phyloP scores from a whole-genome alignment of 495 filamentous ascomycete genomes.

The Penicillium herquei region DNA sequence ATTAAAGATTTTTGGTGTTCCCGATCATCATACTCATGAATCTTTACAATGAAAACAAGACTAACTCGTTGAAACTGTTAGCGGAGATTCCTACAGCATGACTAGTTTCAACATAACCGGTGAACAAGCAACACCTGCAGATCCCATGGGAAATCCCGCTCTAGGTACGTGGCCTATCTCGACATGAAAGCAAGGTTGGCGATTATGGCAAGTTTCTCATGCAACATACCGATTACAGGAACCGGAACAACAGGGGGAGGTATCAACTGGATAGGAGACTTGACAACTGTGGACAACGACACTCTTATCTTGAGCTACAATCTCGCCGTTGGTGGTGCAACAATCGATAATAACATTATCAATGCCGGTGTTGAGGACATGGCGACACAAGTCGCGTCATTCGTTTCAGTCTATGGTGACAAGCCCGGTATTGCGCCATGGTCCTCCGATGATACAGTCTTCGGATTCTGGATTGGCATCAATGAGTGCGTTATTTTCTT shows the following conservation, averaged over 20 bases:
- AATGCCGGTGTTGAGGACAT: conserved; percentile 26
- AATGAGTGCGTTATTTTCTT: conserved; percentile 55
- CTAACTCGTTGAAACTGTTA: conserved; percentile 3
- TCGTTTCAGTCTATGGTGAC: conserved; percentile 25
- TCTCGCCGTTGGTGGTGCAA: conserved; percentile 56
- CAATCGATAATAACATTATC: conserved; percentile 51
- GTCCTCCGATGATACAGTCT: conserved; percentile 59
- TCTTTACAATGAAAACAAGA: background rate
- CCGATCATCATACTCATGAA: too few relatives aligned
- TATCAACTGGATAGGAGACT: conserved; percentile 54
- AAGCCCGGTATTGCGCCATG: conserved; percentile 52
- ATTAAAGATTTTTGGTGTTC: too few relatives aligned
- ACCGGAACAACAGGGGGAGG: conserved; percentile 50
- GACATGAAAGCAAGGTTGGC: too few relatives aligned
- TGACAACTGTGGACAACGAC: conserved; percentile 53
- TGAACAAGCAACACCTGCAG: conserved; percentile 56
- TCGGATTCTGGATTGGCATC: conserved; percentile 74
- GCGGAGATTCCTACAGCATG: conserved; percentile 59
- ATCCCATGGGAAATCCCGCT: conserved; percentile 75
- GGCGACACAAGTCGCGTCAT: conserved; percentile 28
- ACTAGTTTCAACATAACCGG: conserved; percentile 64
- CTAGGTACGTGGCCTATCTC: conserved; percentile 20
- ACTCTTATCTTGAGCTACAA: conserved; percentile 55
- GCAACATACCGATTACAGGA: conserved; percentile 23
- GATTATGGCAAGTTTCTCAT: too few relatives aligned